Evolutionary conservation across 1,139 yeast genomes (phyloP), one percentile per base, ranked within the genome.

Genomic region (Suzukiozyma palmioleophila): DNA sequence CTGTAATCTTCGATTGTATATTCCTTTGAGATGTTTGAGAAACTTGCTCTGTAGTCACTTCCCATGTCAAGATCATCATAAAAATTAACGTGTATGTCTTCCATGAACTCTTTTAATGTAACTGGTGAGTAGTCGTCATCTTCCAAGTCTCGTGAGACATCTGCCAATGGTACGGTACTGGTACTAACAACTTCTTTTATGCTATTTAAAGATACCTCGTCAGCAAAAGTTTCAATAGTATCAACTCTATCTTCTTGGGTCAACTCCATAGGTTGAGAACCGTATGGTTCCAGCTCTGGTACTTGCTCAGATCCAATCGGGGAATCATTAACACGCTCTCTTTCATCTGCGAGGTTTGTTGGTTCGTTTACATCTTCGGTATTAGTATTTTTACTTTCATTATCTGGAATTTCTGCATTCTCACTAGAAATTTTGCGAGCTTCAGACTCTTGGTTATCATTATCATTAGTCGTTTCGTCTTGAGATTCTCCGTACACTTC

Each of bases 1-100:
- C 62, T 54, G 43, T 60, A 72, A 32, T 70, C 75, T 1, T 41
- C 46, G 13, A 50, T 38, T 8, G 43, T 40, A 16, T 51, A 48
- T 1, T 48, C 41, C 2, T 44, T 42, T 6, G 45, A 40, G 6
- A 26, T 11, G n/a, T 45, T 44, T 0, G 59, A 48, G 1, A 60
- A 49, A 34, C 65, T 60, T n/a, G 48, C 55, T 22, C 47, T 56
- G 33, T 53, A 51, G 40, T 52, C 59, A 36, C 49, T 57, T 51
- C 59, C 71, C 21, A 73, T 62, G 33, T 72, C 73, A 41, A 73
- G 58, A 44, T 75, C 79, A 47, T 77, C 78, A 46, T 69, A 74
- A 47, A 79, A 79, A 34, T 69, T 69, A 12, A 78, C 66, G 0
- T 74, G 73, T 8, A 77, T 60, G 41, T 74, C 77, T 7, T 54